phyloP scores from a whole-genome alignment of 768 basidiomycete species.

The Termitomyces bulborhizus region DNA sequence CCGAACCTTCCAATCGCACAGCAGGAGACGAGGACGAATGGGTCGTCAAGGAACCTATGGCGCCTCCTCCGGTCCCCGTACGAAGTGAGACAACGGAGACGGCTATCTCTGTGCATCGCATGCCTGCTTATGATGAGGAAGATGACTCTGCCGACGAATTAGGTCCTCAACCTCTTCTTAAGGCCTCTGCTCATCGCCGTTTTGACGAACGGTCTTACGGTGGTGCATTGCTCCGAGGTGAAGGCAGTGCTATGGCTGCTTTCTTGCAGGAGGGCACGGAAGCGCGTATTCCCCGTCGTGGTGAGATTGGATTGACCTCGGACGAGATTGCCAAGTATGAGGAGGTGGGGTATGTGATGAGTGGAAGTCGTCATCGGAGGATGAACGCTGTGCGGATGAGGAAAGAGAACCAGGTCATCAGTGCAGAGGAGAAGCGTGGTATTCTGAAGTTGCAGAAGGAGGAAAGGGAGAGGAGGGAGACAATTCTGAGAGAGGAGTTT shows the following conservation, averaged over 20 bases:
- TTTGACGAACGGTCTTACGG: slow-evolving; percentile 85
- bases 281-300: slow-evolving; percentile 92
- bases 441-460: slow-evolving; percentile 93
- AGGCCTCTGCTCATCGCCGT: slow-evolving; percentile 31
- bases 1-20: slow-evolving; percentile 18
- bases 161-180: slow-evolving; percentile 68
- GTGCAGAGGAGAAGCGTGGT: slow-evolving; percentile 95
- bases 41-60: slow-evolving; percentile 51
- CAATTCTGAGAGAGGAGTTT: slow-evolving; percentile 85
- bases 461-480: slow-evolving; percentile 88
- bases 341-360: slow-evolving; percentile 94
- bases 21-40: slow-evolving; percentile 53
- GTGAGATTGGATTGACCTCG: slow-evolving; percentile 92
- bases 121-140: slow-evolving; percentile 26
- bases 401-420: slow-evolving; percentile 99
- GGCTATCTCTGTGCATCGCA: slow-evolving; percentile 12
- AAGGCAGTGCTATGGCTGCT: slow-evolving; percentile 97
- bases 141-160: slow-evolving; percentile 54
- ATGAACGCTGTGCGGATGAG: slow-evolving; percentile 99
- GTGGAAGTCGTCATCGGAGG: slow-evolving; percentile 85
- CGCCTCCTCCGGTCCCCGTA: slow-evolving; percentile 15
- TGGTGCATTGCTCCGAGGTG: slow-evolving; percentile 84
- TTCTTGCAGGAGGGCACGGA: slow-evolving; percentile 84
- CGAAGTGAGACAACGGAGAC: slow-evolving; percentile 7
- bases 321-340: slow-evolving; percentile 87